A percentile compares a stretch with the other conserved stretches of the same genome.
Conservation (phyloP, 148 eudicot genomes). For the Rhododendron vialii region DNA sequence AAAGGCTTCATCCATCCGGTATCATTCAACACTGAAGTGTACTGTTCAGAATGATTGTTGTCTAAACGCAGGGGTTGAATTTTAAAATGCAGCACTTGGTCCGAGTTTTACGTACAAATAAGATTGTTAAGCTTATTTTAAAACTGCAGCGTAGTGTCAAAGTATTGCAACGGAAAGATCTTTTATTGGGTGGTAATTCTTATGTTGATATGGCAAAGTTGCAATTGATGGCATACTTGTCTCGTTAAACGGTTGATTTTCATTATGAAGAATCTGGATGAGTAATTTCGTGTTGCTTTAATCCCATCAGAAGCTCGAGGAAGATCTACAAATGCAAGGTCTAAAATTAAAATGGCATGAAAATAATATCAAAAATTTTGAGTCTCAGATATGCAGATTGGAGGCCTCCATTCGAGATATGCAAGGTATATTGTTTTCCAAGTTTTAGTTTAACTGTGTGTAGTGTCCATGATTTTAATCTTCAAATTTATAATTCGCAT, state of each 20-base stretch:
- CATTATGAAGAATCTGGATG: background rate
- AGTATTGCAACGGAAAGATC: too few relatives aligned
- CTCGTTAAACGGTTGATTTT: background rate
- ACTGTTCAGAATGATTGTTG: too few relatives aligned
- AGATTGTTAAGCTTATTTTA: too few relatives aligned
- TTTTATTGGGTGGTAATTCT: background rate
- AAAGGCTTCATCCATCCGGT: background rate
- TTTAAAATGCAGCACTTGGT: too few relatives aligned
- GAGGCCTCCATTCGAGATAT: conserved; percentile 62
- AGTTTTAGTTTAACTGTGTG: too few relatives aligned
- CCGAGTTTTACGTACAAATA: too few relatives aligned
- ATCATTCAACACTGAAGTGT: background rate
- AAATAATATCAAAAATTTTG: conserved; percentile 50
- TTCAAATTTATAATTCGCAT: too few relatives aligned
- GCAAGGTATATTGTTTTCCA: conserved; percentile 45
- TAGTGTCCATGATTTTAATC: too few relatives aligned
- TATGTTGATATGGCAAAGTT: background rate
- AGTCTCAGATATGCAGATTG: conserved; percentile 36
- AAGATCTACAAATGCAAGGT: conserved; percentile 54
- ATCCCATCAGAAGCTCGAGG: conserved; percentile 58
- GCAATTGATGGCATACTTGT: too few relatives aligned
- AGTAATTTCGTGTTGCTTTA: conserved; percentile 6
- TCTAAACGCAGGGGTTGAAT: too few relatives aligned
- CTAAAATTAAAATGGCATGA: conserved; percentile 60
- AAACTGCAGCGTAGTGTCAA: too few relatives aligned